Percentiles rank a stretch among this genome's conserved stretches.
Conservation (phyloP, 768 basidiomycete species). For the Lactarius pseudohatsudake region DNA sequence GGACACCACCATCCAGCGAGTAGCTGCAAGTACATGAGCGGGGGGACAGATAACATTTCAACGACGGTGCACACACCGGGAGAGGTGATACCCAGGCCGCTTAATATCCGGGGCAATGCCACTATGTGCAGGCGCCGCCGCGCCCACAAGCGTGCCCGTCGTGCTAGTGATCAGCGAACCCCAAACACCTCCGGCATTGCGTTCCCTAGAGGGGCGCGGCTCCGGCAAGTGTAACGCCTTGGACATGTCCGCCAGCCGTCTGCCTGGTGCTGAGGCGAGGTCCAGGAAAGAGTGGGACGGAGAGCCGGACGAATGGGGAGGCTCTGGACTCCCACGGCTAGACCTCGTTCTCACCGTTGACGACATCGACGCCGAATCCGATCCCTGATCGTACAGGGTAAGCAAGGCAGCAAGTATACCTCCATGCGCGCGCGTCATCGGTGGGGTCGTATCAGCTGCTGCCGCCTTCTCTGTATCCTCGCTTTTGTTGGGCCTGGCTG, state of each 20-base stretch:
- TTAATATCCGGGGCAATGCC: constrained; percentile 58
- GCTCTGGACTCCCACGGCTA: constrained; percentile 32
- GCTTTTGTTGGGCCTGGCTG: not conserved
- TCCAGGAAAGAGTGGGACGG: constrained; percentile 17
- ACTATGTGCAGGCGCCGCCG: constrained; percentile 52
- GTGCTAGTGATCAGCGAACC: constrained; percentile 69
- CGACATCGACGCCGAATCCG: constrained; percentile 18
- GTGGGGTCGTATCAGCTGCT: constrained; percentile 21
- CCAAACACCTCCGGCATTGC: constrained; percentile 60
- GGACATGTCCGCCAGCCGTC: constrained; percentile 17
- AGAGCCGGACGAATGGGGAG: not conserved
- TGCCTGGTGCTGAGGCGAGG: constrained; percentile 23
- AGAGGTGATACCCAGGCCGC: constrained; percentile 64
- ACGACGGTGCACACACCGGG: constrained; percentile 43
- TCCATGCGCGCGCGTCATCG: constrained; percentile 34
- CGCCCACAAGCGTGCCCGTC: constrained; percentile 60
- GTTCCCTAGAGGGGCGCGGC: constrained; percentile 38
- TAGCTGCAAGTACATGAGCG: constrained; percentile 28
- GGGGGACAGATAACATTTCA: not conserved
- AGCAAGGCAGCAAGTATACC: constrained; percentile 69
- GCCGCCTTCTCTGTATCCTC: constrained; percentile 23
- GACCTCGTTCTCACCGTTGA: constrained; percentile 27
- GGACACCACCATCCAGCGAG: constrained; percentile 33
- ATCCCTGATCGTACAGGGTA: constrained; percentile 54
- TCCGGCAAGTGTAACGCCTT: constrained; percentile 24